phyloP scores from a whole-genome alignment of 495 filamentous ascomycete species.

The Talaromyces thailandensis region DNA sequence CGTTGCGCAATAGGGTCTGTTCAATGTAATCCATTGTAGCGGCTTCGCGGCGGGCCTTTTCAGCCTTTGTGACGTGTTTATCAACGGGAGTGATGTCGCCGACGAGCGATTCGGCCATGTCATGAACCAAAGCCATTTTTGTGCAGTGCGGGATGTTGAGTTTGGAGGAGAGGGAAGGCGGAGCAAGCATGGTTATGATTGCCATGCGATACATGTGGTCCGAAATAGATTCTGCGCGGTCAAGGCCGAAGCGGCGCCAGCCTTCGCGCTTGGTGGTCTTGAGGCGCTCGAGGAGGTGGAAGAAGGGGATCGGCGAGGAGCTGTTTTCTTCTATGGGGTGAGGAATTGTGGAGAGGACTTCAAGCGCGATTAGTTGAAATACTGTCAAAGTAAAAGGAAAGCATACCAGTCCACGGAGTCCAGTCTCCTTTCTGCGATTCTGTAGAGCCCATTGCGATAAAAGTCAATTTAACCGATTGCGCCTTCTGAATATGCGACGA shows the following conservation, averaged over 20 bases:
- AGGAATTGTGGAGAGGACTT: constrained; percentile 40
- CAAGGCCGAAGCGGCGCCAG: constrained; percentile 81
- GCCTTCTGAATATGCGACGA: not conserved
- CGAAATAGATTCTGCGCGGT: constrained; percentile 70
- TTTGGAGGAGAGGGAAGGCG: constrained; percentile 54
- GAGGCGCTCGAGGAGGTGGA: constrained; percentile 83
- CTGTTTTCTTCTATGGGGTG: constrained; percentile 48
- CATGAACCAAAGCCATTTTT: constrained; percentile 89
- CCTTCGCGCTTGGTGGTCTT: constrained; percentile 96
- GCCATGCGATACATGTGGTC: constrained; percentile 99
- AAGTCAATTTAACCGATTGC: not conserved
- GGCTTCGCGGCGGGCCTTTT: constrained; percentile 81
- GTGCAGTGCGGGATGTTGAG: constrained; percentile 78
- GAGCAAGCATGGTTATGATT: constrained; percentile 90
- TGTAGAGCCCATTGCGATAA: constrained; percentile 15
- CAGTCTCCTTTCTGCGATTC: constrained; percentile 6
- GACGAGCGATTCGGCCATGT: constrained; percentile 93
- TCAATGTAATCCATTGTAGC: constrained; percentile 87
- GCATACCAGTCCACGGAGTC: constrained; percentile 15
- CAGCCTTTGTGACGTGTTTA: constrained; percentile 40
- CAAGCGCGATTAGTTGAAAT: not conserved
- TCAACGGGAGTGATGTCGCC: constrained; percentile 95
- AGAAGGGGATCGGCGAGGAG: constrained; percentile 75
- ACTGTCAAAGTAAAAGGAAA: not conserved
- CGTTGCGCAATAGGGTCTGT: constrained; percentile 58